A percentile compares a stretch with the other conserved stretches of the same genome.
Evolutionary conservation across 78 protist genomes (phyloP).

Genomic region (Isochrysis galbana): DNA sequence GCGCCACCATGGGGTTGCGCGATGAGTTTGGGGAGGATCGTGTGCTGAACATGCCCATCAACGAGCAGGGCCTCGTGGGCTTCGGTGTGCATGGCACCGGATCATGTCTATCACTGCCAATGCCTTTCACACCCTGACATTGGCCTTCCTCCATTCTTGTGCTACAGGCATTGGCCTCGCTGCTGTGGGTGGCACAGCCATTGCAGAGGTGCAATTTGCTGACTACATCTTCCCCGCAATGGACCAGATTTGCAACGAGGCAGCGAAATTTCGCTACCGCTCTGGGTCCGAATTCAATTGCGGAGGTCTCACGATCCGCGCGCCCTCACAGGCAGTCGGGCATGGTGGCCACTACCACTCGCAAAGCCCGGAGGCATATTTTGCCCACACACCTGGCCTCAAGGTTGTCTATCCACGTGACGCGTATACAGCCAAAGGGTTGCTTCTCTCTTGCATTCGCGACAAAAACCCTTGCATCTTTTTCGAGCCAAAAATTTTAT

Average conservation of each 20-base stretch:
- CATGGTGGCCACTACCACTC: constrained; percentile 78
- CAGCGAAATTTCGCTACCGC: constrained; percentile 95
- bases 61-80: constrained; percentile 88
- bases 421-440: constrained; percentile 92
- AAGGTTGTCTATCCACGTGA: constrained; percentile 75
- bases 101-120: too few relatives aligned
- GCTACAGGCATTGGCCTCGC: constrained; percentile 92
- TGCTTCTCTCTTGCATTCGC: constrained; percentile 85
- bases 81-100: too few relatives aligned
- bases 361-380: constrained; percentile 93
- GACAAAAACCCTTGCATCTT: constrained; percentile 84
- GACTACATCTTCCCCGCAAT: constrained; percentile 97
- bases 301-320: constrained; percentile 84
- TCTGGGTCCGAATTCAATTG: constrained; percentile 39
- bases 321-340: constrained; percentile 93
- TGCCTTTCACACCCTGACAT: constrained; percentile 63
- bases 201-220: constrained; percentile 86
- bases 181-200: constrained; percentile 84
- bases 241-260: constrained; percentile 94
- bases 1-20: constrained; percentile 81
- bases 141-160: too few relatives aligned
- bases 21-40: constrained; percentile 82
- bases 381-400: constrained; percentile 92
- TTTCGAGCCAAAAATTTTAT: constrained; percentile 94
- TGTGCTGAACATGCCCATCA: constrained; percentile 94